phyloP scores from a whole-genome alignment of 352 stramenopile genomes.

The Pythium aquatile region DNA sequence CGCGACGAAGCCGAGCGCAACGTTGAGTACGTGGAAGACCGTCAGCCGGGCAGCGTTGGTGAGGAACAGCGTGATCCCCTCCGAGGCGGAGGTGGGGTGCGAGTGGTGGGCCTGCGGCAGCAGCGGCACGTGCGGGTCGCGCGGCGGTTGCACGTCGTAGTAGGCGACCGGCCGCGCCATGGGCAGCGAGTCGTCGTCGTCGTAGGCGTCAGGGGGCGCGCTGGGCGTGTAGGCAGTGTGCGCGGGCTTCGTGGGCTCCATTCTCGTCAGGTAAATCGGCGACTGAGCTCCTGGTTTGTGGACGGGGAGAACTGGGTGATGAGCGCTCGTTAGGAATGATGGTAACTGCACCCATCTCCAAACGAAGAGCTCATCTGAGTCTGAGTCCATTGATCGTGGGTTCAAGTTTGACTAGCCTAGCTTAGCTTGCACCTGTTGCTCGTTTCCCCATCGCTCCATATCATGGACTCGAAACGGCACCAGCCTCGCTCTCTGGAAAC shows the following conservation, averaged over 20 bases:
- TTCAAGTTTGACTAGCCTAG: background rate
- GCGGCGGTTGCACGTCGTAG: background rate
- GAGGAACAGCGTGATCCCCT: background rate
- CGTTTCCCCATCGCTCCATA: background rate
- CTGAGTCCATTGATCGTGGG: background rate
- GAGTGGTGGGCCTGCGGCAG: background rate
- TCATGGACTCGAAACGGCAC: conserved; percentile 2
- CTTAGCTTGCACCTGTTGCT: too few species aligned
- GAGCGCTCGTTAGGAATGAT: background rate
- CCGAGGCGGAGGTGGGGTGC: background rate
- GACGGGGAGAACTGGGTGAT: background rate
- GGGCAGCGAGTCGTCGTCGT: background rate
- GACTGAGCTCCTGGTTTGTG: background rate
- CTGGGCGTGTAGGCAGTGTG: background rate
- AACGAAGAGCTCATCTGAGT: background rate
- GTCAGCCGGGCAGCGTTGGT: conserved; percentile 3
- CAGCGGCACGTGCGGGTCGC: conserved; percentile 1
- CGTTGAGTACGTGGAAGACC: conserved; percentile 16
- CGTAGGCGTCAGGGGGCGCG: background rate
- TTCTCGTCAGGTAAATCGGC: background rate
- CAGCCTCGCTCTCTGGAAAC: background rate
- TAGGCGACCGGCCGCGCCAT: conserved; percentile 2
- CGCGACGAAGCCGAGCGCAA: conserved; percentile 14
- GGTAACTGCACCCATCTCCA: background rate
- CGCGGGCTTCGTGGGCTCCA: background rate